Conservation (phyloP, 2,329 filamentous ascomycete genomes). For the Cercospora brassicicola region DNA sequence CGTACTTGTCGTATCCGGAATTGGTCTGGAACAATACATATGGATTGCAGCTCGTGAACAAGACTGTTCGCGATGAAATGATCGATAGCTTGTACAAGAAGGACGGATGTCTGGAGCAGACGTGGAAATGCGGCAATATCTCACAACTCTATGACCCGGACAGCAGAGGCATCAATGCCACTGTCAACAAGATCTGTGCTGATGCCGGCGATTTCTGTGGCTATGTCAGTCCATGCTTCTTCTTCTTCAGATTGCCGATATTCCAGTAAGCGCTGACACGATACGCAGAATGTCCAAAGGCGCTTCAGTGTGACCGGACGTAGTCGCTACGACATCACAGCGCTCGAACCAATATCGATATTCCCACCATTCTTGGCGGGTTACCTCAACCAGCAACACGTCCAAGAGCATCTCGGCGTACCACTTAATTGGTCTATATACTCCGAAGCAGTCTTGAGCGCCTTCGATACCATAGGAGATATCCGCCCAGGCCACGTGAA, state of each 20-base stretch:
- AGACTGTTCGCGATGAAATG: slow-evolving; percentile 57
- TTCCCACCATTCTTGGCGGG: slow-evolving; percentile 40
- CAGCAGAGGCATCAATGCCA: slow-evolving; percentile 43
- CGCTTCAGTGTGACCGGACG: slow-evolving; percentile 24
- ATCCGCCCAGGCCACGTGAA: slow-evolving; percentile 51
- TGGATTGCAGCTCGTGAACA: slow-evolving; percentile 53
- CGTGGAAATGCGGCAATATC: slow-evolving; percentile 50
- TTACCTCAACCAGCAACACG: slow-evolving; percentile 56
- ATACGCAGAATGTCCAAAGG: too few relatives aligned
- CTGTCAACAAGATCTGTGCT: slow-evolving; percentile 45
- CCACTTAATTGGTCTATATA: slow-evolving; percentile 55
- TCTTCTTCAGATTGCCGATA: too few relatives aligned
- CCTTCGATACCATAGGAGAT: slow-evolving; percentile 45
- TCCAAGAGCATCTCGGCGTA: slow-evolving; percentile 55
- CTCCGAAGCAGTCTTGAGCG: slow-evolving; percentile 41
- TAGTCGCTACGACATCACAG: slow-evolving; percentile 57
- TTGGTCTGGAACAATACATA: slow-evolving; percentile 61
- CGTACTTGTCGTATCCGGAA: slow-evolving; percentile 49
- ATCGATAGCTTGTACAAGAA: slow-evolving; percentile 54
- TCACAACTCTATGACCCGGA: slow-evolving; percentile 48
- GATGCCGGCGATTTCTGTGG: slow-evolving; percentile 49
- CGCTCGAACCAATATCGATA: slow-evolving; percentile 32
- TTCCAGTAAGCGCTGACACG: too few relatives aligned
- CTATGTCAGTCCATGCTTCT: neutral
- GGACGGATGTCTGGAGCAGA: slow-evolving; percentile 56